Base-by-base conservation (phyloP, 2,329 filamentous ascomycete genomes). In the Aspergillus ochraceoroseus region DNA sequence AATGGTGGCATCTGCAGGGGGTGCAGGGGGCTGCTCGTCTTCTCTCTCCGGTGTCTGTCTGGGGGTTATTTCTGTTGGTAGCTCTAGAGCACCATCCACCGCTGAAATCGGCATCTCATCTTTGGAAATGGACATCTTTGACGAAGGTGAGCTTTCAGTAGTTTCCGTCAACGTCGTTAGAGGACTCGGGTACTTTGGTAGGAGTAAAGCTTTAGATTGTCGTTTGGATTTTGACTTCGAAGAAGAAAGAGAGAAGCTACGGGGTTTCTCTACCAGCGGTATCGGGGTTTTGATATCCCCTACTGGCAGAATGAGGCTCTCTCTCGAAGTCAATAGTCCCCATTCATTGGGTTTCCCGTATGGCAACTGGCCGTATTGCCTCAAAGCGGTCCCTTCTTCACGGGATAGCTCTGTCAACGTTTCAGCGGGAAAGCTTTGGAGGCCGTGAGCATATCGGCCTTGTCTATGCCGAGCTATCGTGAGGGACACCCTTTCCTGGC, bases 1-100 rank as follows among this genome's bases (percentile, higher is more conserved):
- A 38, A 56, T 59, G 11, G 49, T 53, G n/a, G 54, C 34, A 26
- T 53, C 47, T 8, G 51, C 52, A 2, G 46, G 50, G 14, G 41
- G 37, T 8, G 51, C 52, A 2, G 46, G 50, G 14, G 41, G 37
- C 15, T 46, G 46, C 8, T 55, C 52, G 4, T 55, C 46, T 18
- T 57, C 56, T 14, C 52, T 54, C 28, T 65, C 64, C 12, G 63
- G 62, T 2, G 61, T 65, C 12, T 59, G 57, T 13, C 58, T 53
- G 2, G 65, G 60, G 2, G 62, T 65, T n/a, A 52, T 59, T 34
- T 67, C 63, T 13, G 64, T 51, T 27, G 55, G 62, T 27, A 62
- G 49, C 38, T 61, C 59, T 9, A 64, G 46, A 8, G 55, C 48
- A 0, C 63, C 63, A 34, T 64, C 60, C 2, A 65, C 53, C 4